Percentiles rank a stretch among this genome's conserved stretches.
phyloP scores from a whole-genome alignment of 2,329 filamentous ascomycete genomes.

The Myriosclerotinia curreyana region DNA sequence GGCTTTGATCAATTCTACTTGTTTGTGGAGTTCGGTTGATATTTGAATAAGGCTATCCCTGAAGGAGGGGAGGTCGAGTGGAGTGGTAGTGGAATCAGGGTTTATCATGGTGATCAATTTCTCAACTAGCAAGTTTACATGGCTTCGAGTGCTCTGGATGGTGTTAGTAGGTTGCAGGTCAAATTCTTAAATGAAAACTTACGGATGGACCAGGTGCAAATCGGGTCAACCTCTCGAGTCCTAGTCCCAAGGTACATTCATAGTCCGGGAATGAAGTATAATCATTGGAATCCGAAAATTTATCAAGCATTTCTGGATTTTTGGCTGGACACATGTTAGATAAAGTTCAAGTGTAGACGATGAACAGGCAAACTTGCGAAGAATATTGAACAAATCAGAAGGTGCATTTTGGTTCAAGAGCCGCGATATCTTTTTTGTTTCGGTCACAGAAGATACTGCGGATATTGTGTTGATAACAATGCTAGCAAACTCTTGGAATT shows the following conservation, averaged over 20 bases:
- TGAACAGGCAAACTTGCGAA: constrained; percentile 32
- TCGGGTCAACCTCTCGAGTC: constrained; percentile 33
- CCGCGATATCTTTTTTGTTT: constrained; percentile 36
- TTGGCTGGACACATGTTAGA: constrained; percentile 13
- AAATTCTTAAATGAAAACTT: constrained; percentile 15
- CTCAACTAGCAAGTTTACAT: constrained; percentile 28
- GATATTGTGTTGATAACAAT: constrained; percentile 32
- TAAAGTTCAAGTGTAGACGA: background rate
- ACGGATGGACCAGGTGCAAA: constrained; percentile 34
- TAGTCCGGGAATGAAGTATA: constrained; percentile 39
- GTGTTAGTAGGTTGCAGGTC: constrained; percentile 23
- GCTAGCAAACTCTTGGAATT: constrained; percentile 37
- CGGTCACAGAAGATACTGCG: constrained; percentile 34
- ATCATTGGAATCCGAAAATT: constrained; percentile 35
- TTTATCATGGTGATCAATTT: constrained; percentile 29
- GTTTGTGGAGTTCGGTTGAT: constrained; percentile 10
- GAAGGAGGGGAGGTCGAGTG: background rate
- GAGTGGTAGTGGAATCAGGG: constrained; percentile 2
- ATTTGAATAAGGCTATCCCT: background rate
- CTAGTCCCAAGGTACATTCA: constrained; percentile 29
- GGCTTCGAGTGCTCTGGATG: constrained; percentile 29
- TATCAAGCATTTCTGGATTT: constrained; percentile 15
- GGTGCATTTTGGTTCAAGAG: constrained; percentile 28
- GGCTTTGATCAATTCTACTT: background rate
- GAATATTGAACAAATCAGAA: constrained; percentile 29